These are phyloP conservation scores for Pilasporangium apinafurcum DNA, from an alignment of 352 stramenopile genomes.

Conservation along the genomic window DNA sequence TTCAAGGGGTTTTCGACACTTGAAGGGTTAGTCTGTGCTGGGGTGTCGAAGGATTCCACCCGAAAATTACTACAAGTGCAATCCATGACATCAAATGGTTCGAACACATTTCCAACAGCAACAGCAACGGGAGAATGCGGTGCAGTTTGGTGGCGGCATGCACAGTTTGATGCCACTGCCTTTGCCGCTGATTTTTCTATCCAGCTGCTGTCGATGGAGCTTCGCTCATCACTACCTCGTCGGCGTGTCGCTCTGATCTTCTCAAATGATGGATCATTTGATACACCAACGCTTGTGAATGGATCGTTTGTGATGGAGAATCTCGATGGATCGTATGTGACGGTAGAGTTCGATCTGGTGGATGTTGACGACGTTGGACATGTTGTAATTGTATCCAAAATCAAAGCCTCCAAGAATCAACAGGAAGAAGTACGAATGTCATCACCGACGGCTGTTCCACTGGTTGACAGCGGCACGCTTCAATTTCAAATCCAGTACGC, in stretches of 20 bases:
- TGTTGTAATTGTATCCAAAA: slow-evolving; percentile 15
- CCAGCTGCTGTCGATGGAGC: slow-evolving; percentile 10
- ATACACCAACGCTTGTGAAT: slow-evolving; percentile 16
- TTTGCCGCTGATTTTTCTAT: slow-evolving; percentile 39
- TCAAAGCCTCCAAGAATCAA: slow-evolving; percentile 8
- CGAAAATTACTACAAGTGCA: slow-evolving; percentile 22
- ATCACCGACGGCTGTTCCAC: slow-evolving; percentile 12
- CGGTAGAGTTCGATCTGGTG: slow-evolving; percentile 7
- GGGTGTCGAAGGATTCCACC: slow-evolving; percentile 14
- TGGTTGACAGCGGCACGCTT: slow-evolving; percentile 11
- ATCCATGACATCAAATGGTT: background rate
- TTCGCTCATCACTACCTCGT: background rate
- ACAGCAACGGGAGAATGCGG: slow-evolving; percentile 12
- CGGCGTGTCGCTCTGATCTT: slow-evolving; percentile 23
- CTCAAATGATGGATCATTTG: slow-evolving; percentile 22
- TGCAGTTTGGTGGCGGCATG: slow-evolving; percentile 42
- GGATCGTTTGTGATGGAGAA: slow-evolving; percentile 31
- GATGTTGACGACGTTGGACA: slow-evolving; percentile 17
- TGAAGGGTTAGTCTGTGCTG: slow-evolving; percentile 19
- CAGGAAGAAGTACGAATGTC: slow-evolving; percentile 26
- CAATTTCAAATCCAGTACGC: slow-evolving; percentile 38
- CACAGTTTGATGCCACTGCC: slow-evolving; percentile 22
- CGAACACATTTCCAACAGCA: no score
- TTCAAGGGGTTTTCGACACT: slow-evolving; percentile 32
- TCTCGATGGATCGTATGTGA: slow-evolving; percentile 3